phyloP scores from a whole-genome alignment of 306 rosid species.

The Rubus idaeus region DNA sequence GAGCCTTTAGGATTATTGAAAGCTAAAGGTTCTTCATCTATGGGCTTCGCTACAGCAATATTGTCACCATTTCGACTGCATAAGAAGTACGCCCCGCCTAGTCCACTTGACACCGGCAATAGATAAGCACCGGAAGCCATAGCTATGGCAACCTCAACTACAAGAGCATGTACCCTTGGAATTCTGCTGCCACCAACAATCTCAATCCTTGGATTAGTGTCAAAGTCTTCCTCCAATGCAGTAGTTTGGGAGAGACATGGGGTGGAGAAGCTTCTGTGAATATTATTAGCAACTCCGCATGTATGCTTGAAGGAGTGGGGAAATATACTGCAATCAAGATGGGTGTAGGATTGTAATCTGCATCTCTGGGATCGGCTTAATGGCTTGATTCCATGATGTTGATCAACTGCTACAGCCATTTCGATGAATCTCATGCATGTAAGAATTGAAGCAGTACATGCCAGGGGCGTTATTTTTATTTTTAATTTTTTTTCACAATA shows the following conservation, averaged over 20 bases:
- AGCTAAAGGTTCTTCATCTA: conserved; percentile 86
- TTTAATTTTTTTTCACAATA: conserved; percentile 20
- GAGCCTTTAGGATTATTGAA: conserved; percentile 67
- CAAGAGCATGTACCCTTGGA: conserved; percentile 59
- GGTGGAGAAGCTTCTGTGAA: conserved; percentile 89
- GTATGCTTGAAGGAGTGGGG: conserved; percentile 53
- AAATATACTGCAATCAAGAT: conserved; percentile 51
- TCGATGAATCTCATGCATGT: conserved; percentile 52
- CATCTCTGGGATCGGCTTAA: conserved; percentile 62
- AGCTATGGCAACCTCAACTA: conserved; percentile 76
- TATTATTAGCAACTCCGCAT: conserved; percentile 39
- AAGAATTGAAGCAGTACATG: conserved; percentile 49
- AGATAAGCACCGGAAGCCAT: conserved; percentile 74
- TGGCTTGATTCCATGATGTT: conserved; percentile 59
- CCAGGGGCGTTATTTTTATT: conserved; percentile 40
- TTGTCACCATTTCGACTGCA: conserved; percentile 54
- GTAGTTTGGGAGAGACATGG: conserved; percentile 71
- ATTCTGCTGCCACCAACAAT: conserved; percentile 58
- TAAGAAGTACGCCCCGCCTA: conserved; percentile 80
- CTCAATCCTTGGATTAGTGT: conserved; percentile 56
- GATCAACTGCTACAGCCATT: conserved; percentile 84
- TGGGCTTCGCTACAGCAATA: conserved; percentile 86
- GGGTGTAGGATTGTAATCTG: conserved; percentile 75
- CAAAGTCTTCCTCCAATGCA: conserved; percentile 45
- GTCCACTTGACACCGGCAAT: conserved; percentile 60